Conservation (phyloP, 306 rosid species). For the Trifolium dubium region DNA sequence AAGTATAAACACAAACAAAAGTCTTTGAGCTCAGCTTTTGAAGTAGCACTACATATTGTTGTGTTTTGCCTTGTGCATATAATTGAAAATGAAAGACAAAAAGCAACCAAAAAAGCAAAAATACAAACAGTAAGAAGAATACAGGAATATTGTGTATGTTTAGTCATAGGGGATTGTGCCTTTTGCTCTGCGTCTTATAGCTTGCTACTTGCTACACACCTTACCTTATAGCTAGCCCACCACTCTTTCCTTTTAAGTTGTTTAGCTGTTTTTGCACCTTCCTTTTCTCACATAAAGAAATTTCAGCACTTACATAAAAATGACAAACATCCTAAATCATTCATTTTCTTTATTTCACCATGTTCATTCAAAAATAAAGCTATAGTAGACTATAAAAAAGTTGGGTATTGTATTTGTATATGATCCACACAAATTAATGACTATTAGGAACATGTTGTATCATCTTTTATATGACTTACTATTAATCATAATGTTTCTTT, state of each 20-base stretch:
- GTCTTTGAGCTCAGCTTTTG: slow-evolving; percentile 49
- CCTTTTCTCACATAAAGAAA: slow-evolving; percentile 32
- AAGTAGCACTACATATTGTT: slow-evolving; percentile 38
- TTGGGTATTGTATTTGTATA: neutral
- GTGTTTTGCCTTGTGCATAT: slow-evolving; percentile 27
- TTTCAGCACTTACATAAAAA: slow-evolving; percentile 39
- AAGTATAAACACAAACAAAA: slow-evolving; percentile 26
- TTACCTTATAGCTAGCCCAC: slow-evolving; percentile 37
- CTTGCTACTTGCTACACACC: neutral
- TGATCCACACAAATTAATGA: neutral
- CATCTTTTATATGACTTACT: neutral
- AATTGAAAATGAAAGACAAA: slow-evolving; percentile 44
- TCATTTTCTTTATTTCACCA: neutral
- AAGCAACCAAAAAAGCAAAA: slow-evolving; percentile 45
- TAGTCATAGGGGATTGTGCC: slow-evolving; percentile 34
- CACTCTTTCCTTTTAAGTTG: slow-evolving; percentile 39
- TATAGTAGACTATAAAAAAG: no score
- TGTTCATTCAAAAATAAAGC: neutral
- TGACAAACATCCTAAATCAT: slow-evolving; percentile 15
- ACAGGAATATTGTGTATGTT: slow-evolving; percentile 16
- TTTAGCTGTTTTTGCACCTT: slow-evolving; percentile 37
- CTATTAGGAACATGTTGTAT: neutral
- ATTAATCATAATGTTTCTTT: neutral
- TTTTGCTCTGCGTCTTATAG: slow-evolving; percentile 21
- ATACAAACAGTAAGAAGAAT: slow-evolving; percentile 7